Evolutionary conservation across 108 stramenopile genomes (phyloP).

Genomic region (Skeletonema menzelii): DNA sequence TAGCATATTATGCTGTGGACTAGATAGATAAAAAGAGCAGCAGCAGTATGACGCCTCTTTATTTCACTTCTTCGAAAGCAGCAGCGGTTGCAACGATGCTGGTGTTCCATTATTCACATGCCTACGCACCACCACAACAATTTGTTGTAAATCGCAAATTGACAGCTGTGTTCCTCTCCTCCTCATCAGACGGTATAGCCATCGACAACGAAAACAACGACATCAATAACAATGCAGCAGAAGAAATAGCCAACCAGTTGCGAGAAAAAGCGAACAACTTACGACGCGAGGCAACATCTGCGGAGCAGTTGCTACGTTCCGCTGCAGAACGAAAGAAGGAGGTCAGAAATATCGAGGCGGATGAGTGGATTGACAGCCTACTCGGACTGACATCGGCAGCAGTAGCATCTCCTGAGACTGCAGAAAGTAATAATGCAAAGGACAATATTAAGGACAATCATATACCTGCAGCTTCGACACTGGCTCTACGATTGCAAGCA

Average conservation of each 20-base stretch:
- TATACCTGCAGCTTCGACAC: constrained; percentile 12
- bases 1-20: too few species aligned
- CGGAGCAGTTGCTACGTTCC: constrained; percentile 42
- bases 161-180: not conserved
- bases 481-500: constrained; percentile 46
- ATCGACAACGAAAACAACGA: not conserved
- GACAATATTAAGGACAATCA: not conserved
- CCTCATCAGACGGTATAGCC: not conserved
- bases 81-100: not conserved
- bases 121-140: not conserved
- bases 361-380: constrained; percentile 39
- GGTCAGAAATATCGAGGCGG: constrained; percentile 30
- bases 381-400: not conserved
- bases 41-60: not conserved
- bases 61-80: not conserved
- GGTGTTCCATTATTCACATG: not conserved
- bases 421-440: not conserved
- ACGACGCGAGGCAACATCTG: constrained; percentile 46
- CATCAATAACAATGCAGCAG: constrained; percentile 10
- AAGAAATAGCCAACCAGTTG: constrained; percentile 39
- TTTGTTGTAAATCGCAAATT: not conserved
- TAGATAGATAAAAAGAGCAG: too few species aligned
- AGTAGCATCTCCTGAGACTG: not conserved
- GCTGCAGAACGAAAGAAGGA: constrained; percentile 29
- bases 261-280: constrained; percentile 51